Evolutionary conservation across 139 green algal genomes (phyloP).

Genomic region (Haematococcus sp.): DNA sequence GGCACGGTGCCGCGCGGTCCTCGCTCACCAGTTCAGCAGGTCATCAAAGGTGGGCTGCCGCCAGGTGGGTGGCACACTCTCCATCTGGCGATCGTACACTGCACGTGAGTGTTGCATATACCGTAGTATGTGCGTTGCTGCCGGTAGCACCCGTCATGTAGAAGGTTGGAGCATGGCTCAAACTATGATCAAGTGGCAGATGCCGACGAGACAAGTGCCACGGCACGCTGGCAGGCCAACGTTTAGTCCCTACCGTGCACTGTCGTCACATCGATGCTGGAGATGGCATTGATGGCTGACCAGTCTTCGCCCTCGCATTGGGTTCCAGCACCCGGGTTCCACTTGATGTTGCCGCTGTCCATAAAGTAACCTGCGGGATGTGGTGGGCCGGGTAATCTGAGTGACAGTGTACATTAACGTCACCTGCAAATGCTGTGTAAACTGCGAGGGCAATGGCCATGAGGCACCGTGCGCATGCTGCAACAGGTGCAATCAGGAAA

Average conservation of each 20-base stretch:
- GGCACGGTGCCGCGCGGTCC: too few relatives aligned
- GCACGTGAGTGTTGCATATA: not conserved
- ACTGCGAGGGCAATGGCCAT: too few relatives aligned
- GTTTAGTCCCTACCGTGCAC: too few relatives aligned
- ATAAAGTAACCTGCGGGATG: constrained; percentile 16
- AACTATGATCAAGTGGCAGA: too few relatives aligned
- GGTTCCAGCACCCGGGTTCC: constrained; percentile 4
- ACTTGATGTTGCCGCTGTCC: not conserved
- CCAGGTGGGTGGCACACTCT: constrained; percentile 20
- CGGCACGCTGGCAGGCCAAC: too few relatives aligned
- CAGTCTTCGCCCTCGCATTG: constrained; percentile 29
- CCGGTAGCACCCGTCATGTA: too few relatives aligned
- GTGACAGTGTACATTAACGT: too few relatives aligned
- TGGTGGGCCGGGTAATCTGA: not conserved
- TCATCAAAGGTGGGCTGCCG: not conserved
- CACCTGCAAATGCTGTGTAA: too few relatives aligned
- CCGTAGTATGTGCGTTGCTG: not conserved
- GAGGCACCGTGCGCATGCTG: too few relatives aligned
- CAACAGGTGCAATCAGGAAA: too few relatives aligned
- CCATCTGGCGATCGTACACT: constrained; percentile 8
- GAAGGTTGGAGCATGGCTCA: too few relatives aligned
- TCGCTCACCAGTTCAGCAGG: not conserved
- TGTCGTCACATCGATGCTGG: constrained; percentile 7
- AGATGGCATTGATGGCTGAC: not conserved
- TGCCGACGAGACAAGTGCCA: too few relatives aligned